These are phyloP conservation scores for Cenchrus americanus DNA, from an alignment of 176 grass and related monocot genomes.

Conservation along the genomic window DNA sequence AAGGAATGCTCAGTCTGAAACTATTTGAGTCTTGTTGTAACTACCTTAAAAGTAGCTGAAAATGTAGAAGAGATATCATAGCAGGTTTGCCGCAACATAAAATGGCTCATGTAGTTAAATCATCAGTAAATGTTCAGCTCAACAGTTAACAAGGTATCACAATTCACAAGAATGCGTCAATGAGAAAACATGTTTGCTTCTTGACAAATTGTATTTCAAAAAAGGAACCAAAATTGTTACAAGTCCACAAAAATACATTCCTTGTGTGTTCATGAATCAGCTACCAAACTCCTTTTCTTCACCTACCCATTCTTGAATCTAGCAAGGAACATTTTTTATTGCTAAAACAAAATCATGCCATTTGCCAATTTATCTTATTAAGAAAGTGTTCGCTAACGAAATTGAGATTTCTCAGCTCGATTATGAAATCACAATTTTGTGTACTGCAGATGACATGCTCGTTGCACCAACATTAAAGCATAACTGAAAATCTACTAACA, in stretches of 20 bases:
- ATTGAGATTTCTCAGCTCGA: not conserved
- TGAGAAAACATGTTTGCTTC: conserved; percentile 3
- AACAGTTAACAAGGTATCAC: not conserved
- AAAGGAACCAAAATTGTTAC: not conserved
- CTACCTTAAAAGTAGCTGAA: not conserved
- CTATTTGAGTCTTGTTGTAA: conserved; percentile 5
- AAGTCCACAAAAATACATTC: not conserved
- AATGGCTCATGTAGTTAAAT: not conserved
- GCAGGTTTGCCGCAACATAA: not conserved
- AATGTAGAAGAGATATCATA: not conserved
- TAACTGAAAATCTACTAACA: not conserved
- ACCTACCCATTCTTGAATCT: not conserved
- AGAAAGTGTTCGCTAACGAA: not conserved
- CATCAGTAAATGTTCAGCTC: not conserved
- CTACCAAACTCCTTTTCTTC: not conserved
- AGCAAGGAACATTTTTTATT: not conserved
- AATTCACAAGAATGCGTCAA: not conserved
- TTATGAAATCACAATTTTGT: not conserved
- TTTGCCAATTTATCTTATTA: not conserved
- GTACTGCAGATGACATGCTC: not conserved
- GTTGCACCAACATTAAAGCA: not conserved
- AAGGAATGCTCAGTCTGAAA: conserved; percentile 5
- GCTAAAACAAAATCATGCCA: not conserved
- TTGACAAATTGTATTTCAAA: conserved; percentile 4
- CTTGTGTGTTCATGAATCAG: not conserved